Percentiles rank a stretch among this genome's conserved stretches.
These are phyloP conservation scores for Nectriaceae sp. DNA, from an alignment of 2,329 filamentous ascomycete species.

Conservation along the genomic window DNA sequence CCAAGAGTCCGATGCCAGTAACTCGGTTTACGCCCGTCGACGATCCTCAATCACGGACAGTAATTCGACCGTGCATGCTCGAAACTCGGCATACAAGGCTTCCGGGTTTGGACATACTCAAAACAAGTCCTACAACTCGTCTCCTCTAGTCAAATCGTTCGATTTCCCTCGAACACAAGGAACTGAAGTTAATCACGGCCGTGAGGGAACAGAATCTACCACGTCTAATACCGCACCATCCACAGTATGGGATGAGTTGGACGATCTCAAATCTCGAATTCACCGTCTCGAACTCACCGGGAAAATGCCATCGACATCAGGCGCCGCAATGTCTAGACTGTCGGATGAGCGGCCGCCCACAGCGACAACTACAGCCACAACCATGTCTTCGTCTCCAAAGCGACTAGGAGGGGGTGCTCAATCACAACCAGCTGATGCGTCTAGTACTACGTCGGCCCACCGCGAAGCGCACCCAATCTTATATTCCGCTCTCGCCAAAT, in stretches of 20 bases:
- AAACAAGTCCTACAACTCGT: slow-evolving; percentile 55
- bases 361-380: slow-evolving; percentile 88
- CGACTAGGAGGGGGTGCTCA: slow-evolving; percentile 42
- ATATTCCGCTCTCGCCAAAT: slow-evolving; percentile 78
- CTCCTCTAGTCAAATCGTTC: slow-evolving; percentile 53
- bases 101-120: slow-evolving; percentile 23
- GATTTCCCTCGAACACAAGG: slow-evolving; percentile 33
- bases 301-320: slow-evolving; percentile 81
- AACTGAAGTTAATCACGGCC: slow-evolving; percentile 38
- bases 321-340: slow-evolving; percentile 72
- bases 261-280: slow-evolving; percentile 92
- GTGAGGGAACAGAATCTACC: slow-evolving; percentile 81
- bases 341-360: slow-evolving; percentile 84
- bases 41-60: slow-evolving; percentile 52
- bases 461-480: slow-evolving; percentile 74
- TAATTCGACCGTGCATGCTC: slow-evolving; percentile 40
- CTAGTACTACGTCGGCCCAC: slow-evolving; percentile 43
- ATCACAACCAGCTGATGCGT: slow-evolving; percentile 35
- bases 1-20: slow-evolving; percentile 43
- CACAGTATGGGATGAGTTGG: slow-evolving; percentile 96
- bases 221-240: slow-evolving; percentile 86
- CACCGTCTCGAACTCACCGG: slow-evolving; percentile 87
- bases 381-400: slow-evolving; percentile 87
- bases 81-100: slow-evolving; percentile 46
- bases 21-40: slow-evolving; percentile 32